Evolutionary conservation across 768 basidiomycete species (phyloP), one percentile per base, ranked within the genome.

Genomic region (Collybia sordida): DNA sequence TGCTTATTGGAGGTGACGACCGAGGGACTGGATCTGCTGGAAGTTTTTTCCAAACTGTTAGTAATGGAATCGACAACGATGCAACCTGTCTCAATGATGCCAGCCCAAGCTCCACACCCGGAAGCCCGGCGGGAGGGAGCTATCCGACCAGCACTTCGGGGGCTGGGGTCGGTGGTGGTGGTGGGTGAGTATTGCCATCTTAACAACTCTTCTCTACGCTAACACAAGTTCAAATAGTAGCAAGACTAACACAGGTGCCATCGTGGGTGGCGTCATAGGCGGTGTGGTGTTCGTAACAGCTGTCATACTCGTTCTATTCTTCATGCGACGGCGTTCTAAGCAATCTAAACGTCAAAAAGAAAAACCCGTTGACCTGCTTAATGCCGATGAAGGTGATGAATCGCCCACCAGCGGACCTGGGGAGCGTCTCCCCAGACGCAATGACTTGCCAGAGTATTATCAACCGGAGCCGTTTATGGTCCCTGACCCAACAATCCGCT

Each of bases 31-130:
- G 89, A 2, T 75, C 77, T 0, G 90, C 77, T 12, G 90, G 90
- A 9, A 89, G 87, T 60, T 70, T 67, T 5, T 60, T 73, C 1
- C 79, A 77, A 53, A 79, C 76, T n/a, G 79, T 90, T 28, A 69
- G 74, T 51, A 70, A 73, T 21, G 81, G 84, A 1, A 62, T 71
- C 12, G 63, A 72, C 51, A 78, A 75, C 55, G 70, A 79, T 52
- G 69, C 61, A 39, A 75, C 70, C 1, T 93, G 90, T 59, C 61
- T 91, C 41, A 79, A 72, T 37, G 62, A 66, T 38, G 65, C 54
- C 12, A 90, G 88, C 44, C 90, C 90, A 0, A 88, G 85, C 44
- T 90, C 90, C 3, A 93, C 90, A 2, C 77, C 86, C 8, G 89
- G 87, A 2, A 72, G 70, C 47, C 88, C 90, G 5, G 90, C 90